A percentile compares a stretch with the other conserved stretches of the same genome.
Evolutionary conservation across 148 eudicot species (phyloP).

Genomic region (Pouteria glomerata): DNA sequence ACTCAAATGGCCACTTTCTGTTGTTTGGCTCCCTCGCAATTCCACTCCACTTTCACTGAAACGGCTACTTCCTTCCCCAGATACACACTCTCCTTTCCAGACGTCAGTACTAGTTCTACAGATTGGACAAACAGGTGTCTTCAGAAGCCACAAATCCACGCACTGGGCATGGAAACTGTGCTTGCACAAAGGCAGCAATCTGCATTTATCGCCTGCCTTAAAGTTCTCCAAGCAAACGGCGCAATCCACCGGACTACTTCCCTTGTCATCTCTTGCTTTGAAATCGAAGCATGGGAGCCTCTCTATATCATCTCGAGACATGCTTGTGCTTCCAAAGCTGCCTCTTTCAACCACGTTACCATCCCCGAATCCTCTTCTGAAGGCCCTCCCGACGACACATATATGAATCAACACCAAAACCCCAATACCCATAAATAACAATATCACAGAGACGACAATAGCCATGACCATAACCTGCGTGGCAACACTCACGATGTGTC

Average conservation of each 20-base stretch:
- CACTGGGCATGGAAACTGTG: conserved; percentile 69
- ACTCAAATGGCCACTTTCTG: not conserved
- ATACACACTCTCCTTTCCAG: conserved; percentile 1
- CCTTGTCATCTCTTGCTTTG: conserved; percentile 20
- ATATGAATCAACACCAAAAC: conserved; percentile 25
- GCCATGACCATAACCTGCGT: conserved; percentile 25
- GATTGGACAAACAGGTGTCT: conserved; percentile 53
- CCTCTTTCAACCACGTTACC: conserved; percentile 15
- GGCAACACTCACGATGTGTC: conserved; percentile 12
- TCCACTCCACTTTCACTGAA: conserved; percentile 11
- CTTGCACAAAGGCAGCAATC: conserved; percentile 52
- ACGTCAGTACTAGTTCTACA: conserved; percentile 41
- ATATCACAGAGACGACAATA: conserved; percentile 25
- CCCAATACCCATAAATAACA: conserved; percentile 29
- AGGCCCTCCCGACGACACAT: conserved; percentile 25
- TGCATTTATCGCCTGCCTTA: conserved; percentile 52
- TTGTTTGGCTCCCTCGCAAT: conserved; percentile 5
- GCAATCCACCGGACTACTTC: conserved; percentile 36
- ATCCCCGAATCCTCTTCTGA: conserved; percentile 8
- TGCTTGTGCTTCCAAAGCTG: conserved; percentile 26
- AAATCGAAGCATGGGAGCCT: conserved; percentile 61
- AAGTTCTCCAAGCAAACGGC: conserved; percentile 67
- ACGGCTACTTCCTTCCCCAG: conserved; percentile 11
- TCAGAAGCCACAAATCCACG: conserved; percentile 68
- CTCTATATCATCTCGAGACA: conserved; percentile 30